Evolutionary conservation across 2,329 filamentous ascomycete species (phyloP), one percentile per base, ranked within the genome.

Genomic region (Lasiodiplodia citricola): DNA sequence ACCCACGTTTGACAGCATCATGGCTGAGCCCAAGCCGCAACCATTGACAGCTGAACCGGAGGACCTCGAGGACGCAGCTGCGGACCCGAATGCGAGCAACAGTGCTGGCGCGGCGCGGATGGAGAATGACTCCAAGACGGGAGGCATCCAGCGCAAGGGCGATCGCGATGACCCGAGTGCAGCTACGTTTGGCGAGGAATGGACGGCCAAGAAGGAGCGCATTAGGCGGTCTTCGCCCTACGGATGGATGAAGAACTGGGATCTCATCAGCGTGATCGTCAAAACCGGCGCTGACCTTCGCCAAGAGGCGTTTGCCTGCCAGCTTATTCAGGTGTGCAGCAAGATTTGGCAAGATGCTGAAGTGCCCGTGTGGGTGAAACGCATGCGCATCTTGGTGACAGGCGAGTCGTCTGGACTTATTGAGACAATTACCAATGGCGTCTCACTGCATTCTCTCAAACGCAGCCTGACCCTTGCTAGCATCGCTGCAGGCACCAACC

Each of bases 211-310:
- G 80, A 92, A 91, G 75, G 92, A 95, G 79, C 91, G 92, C 23
- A 93, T 96, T 76, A 87, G 92, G 70, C 91, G 92, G 74, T 92
- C 92, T 1, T 95, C 92, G 0, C 92, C 92, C 0, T 96, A 94
- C 76, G 92, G 92, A 11, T 93, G 91, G 88, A 93, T 94, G 90
- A 92, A 92, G 81, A 95, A 94, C 76, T 96, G 92, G 92, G 92
- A 96, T 75, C 85, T 96, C 28, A 85, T 96, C 71, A 94, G 91
- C 76, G 92, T 96, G 70, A 96, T 96, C 75, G 91, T 96, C 74
- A 96, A 96, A 83, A 96, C 92, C 13, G 92, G 92, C 2, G 91
- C 91, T 2, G 92, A 96, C 80, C 82, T 96, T 70, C 87, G 92
- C 63, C 92, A 96, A 81, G 92, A 96, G 80, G 92, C 92, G 0